Base-by-base conservation (phyloP, 495 filamentous ascomycete species). In the Trichoderma reesei region DNA sequence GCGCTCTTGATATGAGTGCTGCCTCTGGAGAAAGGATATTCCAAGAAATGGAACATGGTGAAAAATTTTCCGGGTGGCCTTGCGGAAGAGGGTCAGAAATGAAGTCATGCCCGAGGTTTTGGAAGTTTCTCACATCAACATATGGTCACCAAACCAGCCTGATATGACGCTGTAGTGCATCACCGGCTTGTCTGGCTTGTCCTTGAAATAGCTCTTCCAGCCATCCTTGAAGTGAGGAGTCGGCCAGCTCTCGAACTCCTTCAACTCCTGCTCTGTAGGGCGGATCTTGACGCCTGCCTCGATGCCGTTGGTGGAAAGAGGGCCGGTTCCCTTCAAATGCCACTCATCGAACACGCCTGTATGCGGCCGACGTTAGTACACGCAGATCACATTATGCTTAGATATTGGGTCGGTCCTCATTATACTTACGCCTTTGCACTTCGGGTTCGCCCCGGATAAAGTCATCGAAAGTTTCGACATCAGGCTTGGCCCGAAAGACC, bases 1-100 rank as follows among this genome's bases (percentile, higher is more conserved):
- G 88, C 73, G 0, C 84, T 88, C 37, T 82, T 79, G 72, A 93
- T 89, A 70, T 91, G 86, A 8, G 82, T 90, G 51, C 72, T 83
- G 9, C 90, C 90, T 66, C 89, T 86, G 42, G 84, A 88, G 81
- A 91, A 92, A 13, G 89, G 88, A 67, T 92, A 92, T 76, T 91
- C 87, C 62, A 91, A 73, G 82, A 92, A 91, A 69, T 91, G 88
- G 80, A 92, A 92, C 88, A 92, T 92, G 65, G 84, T 88, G 78
- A 91, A 91, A 80, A 91, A 92, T 65, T 91, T 90, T 54, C 88
- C 89, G 4, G 86, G 82, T 0, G 88, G 88, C 72, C 73, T 78
- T 38, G 5, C 11, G 26, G 26, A 16, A 6, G 37, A 36, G 33
- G 20, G 44, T 42, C n/a, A 48, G 44, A 18, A 26, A 2, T 9